A percentile compares a stretch with the other conserved stretches of the same genome.
Conservation (phyloP, 495 filamentous ascomycete species). For the Articulospora tetracladia region DNA sequence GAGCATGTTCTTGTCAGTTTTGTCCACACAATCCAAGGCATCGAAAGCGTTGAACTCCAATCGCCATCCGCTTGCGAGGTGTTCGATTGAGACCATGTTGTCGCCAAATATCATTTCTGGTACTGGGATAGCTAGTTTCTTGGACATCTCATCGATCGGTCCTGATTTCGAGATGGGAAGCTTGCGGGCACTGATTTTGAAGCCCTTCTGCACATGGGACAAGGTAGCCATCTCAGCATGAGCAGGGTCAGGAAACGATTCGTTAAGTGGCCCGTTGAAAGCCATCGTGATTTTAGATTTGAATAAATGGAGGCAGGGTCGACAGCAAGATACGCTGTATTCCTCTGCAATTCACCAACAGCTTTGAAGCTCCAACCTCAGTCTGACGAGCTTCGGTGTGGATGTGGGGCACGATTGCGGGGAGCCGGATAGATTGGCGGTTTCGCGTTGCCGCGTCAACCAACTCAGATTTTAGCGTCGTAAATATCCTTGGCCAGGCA, state of each 20-base stretch:
- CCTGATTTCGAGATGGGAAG: constrained; percentile 87
- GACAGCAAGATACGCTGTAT: not conserved
- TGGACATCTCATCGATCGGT: constrained; percentile 83
- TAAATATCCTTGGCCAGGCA: not conserved
- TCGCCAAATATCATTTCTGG: constrained; percentile 99
- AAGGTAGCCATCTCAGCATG: constrained; percentile 35
- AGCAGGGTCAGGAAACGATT: constrained; percentile 33
- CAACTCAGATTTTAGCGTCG: not conserved
- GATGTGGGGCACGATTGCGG: not conserved
- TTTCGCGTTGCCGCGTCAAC: not conserved
- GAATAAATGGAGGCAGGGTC: not conserved
- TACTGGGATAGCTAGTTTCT: constrained; percentile 73
- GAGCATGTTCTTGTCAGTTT: constrained; percentile 83
- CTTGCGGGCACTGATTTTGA: constrained; percentile 74
- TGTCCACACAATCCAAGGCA: constrained; percentile 86
- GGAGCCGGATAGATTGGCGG: not conserved
- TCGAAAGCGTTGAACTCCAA: constrained; percentile 80
- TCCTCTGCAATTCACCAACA: not conserved
- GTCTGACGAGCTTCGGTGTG: not conserved
- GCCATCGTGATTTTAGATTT: constrained; percentile 9
- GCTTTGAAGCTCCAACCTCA: not conserved
- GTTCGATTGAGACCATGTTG: constrained; percentile 73
- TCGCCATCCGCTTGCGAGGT: constrained; percentile 64
- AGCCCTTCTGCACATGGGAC: constrained; percentile 52
- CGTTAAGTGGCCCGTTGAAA: constrained; percentile 35